These are phyloP conservation scores for Petunia hybrid DNA, from an alignment of 305 asterid genomes.

Conservation along the genomic window DNA sequence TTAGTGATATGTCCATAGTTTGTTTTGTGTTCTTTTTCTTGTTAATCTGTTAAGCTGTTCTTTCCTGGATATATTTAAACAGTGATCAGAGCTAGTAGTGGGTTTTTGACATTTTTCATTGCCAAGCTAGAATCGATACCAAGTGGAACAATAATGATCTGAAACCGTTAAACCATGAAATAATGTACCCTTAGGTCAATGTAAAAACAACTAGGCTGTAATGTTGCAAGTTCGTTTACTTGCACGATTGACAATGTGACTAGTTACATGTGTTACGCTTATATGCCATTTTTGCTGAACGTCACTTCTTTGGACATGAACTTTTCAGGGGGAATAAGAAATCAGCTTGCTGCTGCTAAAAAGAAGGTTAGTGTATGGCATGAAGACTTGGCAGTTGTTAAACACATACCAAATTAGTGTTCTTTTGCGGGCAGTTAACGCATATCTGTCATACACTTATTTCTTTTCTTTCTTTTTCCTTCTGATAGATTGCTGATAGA, in stretches of 20 bases:
- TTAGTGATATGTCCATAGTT: constrained; percentile 45
- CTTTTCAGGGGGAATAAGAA: constrained; percentile 61
- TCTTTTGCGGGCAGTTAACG: background rate
- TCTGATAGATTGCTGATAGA: constrained; percentile 69
- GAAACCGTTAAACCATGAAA: background rate
- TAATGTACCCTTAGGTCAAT: background rate
- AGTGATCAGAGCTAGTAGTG: background rate
- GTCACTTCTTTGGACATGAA: background rate
- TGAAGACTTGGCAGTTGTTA: background rate
- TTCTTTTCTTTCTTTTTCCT: constrained; percentile 2
- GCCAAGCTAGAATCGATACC: background rate
- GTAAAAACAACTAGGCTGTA: background rate
- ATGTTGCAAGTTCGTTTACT: background rate
- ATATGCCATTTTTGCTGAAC: background rate
- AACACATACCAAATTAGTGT: background rate
- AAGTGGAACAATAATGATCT: background rate
- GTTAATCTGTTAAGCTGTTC: background rate
- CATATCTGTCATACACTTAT: background rate
- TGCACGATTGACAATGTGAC: background rate
- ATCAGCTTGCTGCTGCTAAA: constrained; percentile 75
- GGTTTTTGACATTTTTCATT: background rate
- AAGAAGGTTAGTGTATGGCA: constrained; percentile 62
- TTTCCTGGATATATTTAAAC: background rate
- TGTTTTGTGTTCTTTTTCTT: background rate
- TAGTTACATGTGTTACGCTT: background rate